Percentiles rank a stretch among this genome's conserved stretches.
Conservation (phyloP, 108 stramenopile genomes). For the Stephanodiscus minutulus region DNA sequence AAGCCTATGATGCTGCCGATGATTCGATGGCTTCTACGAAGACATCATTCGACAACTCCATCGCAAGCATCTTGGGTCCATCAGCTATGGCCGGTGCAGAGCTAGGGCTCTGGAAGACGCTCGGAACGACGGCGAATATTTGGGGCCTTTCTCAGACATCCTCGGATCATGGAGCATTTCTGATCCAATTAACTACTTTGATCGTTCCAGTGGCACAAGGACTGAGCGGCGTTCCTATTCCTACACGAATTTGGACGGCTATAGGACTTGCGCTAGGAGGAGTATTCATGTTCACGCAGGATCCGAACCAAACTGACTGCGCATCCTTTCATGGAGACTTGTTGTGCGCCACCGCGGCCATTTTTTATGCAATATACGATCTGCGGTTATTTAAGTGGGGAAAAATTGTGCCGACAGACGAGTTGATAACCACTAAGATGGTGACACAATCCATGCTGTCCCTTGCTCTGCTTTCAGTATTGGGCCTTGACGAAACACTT, state of each 20-base stretch:
- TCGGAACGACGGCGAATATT: conserved; percentile 74
- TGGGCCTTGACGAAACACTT: conserved; percentile 19
- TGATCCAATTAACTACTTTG: conserved; percentile 80
- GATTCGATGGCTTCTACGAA: not conserved
- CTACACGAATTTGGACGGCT: conserved; percentile 59
- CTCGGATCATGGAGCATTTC: conserved; percentile 77
- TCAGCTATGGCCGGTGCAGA: conserved; percentile 41
- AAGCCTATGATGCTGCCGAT: conserved; percentile 5
- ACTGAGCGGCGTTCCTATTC: conserved; percentile 71
- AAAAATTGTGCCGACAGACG: conserved; percentile 54
- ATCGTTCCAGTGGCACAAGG: conserved; percentile 74
- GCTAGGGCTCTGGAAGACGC: conserved; percentile 49
- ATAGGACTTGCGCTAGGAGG: conserved; percentile 69
- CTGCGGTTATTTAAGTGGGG: conserved; percentile 73
- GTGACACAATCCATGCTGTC: conserved; percentile 66
- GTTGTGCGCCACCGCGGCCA: conserved; percentile 70
- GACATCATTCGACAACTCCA: conserved; percentile 10
- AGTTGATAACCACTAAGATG: conserved; percentile 76
- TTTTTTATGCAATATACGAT: conserved; percentile 79
- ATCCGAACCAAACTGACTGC: conserved; percentile 45
- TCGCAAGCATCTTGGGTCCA: conserved; percentile 34
- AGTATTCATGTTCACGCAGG: conserved; percentile 70
- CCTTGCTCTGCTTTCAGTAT: conserved; percentile 32
- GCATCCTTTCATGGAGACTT: conserved; percentile 58
- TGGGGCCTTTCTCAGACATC: conserved; percentile 76